phyloP scores from a whole-genome alignment of 176 grass and related monocot species.

The Avena eriantha region DNA sequence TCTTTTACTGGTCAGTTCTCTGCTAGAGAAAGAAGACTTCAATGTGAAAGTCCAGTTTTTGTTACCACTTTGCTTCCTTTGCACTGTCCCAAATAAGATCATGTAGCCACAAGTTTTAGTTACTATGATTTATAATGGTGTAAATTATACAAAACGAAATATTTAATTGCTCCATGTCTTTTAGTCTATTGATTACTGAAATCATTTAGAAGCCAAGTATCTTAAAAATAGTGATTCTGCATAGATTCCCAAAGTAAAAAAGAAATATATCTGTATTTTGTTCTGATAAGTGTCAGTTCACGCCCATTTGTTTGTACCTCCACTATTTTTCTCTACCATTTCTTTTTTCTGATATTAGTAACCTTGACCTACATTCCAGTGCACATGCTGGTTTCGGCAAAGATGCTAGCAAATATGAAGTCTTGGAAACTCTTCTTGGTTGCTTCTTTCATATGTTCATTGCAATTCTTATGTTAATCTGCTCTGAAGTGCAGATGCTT shows the following conservation, averaged over 20 bases:
- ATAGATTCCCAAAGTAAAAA: constrained; percentile 14
- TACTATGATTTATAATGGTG: background rate
- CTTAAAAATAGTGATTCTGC: background rate
- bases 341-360: background rate
- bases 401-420: constrained; percentile 36
- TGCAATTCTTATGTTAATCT: constrained; percentile 43
- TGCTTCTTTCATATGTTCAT: constrained; percentile 36
- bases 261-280: constrained; percentile 21
- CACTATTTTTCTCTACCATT: background rate
- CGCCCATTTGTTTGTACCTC: constrained; percentile 13
- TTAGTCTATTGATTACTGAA: constrained; percentile 16
- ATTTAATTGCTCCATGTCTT: background rate
- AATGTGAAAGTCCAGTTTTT: constrained; percentile 9
- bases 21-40: constrained; percentile 28
- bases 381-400: constrained; percentile 14
- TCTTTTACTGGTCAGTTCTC: constrained; percentile 6
- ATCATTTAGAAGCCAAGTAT: constrained; percentile 2
- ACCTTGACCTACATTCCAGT: constrained; percentile 3
- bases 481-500: constrained; percentile 71
- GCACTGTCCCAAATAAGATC: background rate
- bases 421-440: constrained; percentile 9
- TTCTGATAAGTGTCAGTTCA: constrained; percentile 10
- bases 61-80: constrained; percentile 20
- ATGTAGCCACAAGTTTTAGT: constrained; percentile 24
- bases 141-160: constrained; percentile 10